A percentile compares a stretch with the other conserved stretches of the same genome.
Evolutionary conservation across 345 rosid species (phyloP).

Genomic region (Toxicodendron radicans): DNA sequence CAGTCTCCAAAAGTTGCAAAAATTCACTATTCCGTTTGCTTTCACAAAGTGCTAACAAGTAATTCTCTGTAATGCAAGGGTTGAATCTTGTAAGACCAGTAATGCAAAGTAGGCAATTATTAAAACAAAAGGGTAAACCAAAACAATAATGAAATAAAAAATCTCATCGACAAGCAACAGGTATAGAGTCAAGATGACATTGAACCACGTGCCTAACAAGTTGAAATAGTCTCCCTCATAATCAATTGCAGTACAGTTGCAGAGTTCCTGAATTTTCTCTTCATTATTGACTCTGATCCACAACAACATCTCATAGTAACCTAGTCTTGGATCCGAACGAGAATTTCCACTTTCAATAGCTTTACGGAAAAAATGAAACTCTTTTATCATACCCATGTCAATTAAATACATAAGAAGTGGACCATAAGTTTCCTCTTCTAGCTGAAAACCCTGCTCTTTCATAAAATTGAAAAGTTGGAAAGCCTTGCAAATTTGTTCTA

Average conservation of each 20-base stretch:
- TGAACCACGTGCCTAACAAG: conserved; percentile 46
- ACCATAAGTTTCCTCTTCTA: conserved; percentile 64
- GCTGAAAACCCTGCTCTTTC: conserved; percentile 69
- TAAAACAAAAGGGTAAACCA: neutral
- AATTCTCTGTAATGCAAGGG: conserved; percentile 55
- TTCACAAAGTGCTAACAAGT: conserved; percentile 69
- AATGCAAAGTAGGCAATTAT: neutral
- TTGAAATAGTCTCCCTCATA: conserved; percentile 26
- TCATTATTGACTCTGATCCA: conserved; percentile 47
- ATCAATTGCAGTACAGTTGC: conserved; percentile 30
- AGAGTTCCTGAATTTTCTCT: conserved; percentile 61
- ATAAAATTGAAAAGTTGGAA: conserved; percentile 42
- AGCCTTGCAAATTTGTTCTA: conserved; percentile 44
- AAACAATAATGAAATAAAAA: neutral
- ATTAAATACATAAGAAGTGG: conserved; percentile 65
- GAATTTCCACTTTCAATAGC: conserved; percentile 42
- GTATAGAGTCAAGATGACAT: neutral
- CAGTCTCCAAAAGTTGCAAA: conserved; percentile 50
- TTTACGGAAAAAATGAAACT: conserved; percentile 45
- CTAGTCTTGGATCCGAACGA: conserved; percentile 43
- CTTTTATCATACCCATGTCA: conserved; percentile 63
- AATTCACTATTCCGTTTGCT: conserved; percentile 53
- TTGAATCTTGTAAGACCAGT: neutral
- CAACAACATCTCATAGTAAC: conserved; percentile 87
- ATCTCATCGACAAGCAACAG: conserved; percentile 11